Evolutionary conservation across 2,329 filamentous ascomycete species (phyloP).

Genomic region (Phyllosticta capitalensis): DNA sequence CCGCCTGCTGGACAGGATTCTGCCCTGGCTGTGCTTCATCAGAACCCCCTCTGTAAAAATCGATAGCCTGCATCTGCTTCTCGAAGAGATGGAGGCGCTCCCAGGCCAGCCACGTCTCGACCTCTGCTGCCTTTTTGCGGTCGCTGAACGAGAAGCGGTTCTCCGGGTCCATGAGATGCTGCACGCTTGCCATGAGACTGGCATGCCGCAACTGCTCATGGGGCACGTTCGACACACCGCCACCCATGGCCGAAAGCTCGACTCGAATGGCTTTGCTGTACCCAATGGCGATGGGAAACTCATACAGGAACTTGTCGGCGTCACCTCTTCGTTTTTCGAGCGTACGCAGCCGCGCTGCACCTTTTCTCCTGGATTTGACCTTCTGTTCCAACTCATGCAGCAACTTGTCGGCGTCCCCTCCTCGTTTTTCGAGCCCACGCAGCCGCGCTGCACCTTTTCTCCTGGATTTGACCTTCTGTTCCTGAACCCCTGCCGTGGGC

Average conservation of each 20-base stretch:
- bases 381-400: slow-evolving; percentile 47
- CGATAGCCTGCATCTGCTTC: slow-evolving; percentile 32
- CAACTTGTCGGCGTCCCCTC: not conserved
- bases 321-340: not conserved
- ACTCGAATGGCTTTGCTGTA: not conserved
- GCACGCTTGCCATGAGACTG: slow-evolving; percentile 34
- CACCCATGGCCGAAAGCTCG: slow-evolving; percentile 18
- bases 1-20: slow-evolving; percentile 38
- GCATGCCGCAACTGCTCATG: slow-evolving; percentile 40
- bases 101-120: not conserved
- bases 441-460: slow-evolving; percentile 15
- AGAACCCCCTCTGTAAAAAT: slow-evolving; percentile 34
- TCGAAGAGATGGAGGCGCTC: slow-evolving; percentile 18
- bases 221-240: slow-evolving; percentile 34
- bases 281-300: not conserved
- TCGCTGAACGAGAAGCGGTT: not conserved
- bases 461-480: slow-evolving; percentile 41
- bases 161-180: slow-evolving; percentile 27
- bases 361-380: too few species aligned
- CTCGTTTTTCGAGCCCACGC: slow-evolving; percentile 12
- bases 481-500: slow-evolving; percentile 55
- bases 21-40: slow-evolving; percentile 33
- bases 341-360: slow-evolving; percentile 19
- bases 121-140: not conserved
- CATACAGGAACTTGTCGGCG: not conserved